Percentiles rank a stretch among this genome's conserved stretches.
Evolutionary conservation across 768 basidiomycete species (phyloP).

Genomic region (Ephemerocybe angulata): DNA sequence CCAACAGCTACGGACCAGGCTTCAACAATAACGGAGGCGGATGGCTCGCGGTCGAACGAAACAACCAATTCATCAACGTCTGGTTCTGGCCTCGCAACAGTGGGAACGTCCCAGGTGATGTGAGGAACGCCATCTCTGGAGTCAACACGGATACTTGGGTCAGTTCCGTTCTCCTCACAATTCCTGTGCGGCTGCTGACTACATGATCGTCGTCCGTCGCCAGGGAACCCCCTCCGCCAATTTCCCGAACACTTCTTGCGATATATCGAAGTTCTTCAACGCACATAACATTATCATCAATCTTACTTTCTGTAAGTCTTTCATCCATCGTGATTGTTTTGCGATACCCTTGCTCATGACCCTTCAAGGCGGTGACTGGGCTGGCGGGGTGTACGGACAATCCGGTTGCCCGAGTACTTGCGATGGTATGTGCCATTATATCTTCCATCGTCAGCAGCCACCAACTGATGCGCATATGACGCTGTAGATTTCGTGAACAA

Average conservation of each 20-base stretch:
- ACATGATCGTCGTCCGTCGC: neutral
- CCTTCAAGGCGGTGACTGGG: slow-evolving; percentile 11
- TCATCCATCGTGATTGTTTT: too few relatives aligned
- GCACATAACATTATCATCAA: slow-evolving; percentile 13
- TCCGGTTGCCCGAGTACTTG: slow-evolving; percentile 41
- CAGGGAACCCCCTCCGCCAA: slow-evolving; percentile 8
- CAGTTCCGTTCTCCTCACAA: neutral
- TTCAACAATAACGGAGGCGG: slow-evolving; percentile 62
- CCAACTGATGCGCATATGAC: too few relatives aligned
- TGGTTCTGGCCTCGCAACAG: slow-evolving; percentile 60
- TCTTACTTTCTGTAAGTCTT: slow-evolving; percentile 3
- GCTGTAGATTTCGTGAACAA: too few relatives aligned
- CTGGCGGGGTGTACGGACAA: slow-evolving; percentile 29
- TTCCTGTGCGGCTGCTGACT: neutral
- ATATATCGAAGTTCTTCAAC: slow-evolving; percentile 3
- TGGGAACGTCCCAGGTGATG: slow-evolving; percentile 37
- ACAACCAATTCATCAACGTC: slow-evolving; percentile 45
- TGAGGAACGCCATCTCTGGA: slow-evolving; percentile 32
- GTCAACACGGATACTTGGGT: slow-evolving; percentile 52
- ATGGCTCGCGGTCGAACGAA: slow-evolving; percentile 58
- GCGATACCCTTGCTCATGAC: neutral
- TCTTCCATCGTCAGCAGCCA: too few relatives aligned
- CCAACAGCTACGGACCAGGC: slow-evolving; percentile 46
- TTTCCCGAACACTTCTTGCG: slow-evolving; percentile 12
- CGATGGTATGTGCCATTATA: neutral